Percentiles rank a stretch among this genome's conserved stretches.
Conservation (phyloP, 768 basidiomycete species). For the Auricularia cornea region DNA sequence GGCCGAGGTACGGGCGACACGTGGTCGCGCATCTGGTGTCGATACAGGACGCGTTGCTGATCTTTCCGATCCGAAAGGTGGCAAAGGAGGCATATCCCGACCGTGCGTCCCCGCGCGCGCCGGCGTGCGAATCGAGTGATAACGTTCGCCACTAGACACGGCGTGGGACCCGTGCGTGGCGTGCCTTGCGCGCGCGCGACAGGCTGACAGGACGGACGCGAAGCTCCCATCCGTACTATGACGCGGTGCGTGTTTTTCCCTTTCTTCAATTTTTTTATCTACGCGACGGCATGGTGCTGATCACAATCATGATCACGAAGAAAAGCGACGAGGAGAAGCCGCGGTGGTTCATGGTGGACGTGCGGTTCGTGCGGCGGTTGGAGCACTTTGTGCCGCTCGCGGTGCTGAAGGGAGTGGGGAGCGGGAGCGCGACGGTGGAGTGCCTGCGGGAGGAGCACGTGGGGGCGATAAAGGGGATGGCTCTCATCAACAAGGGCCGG, state of each 20-base stretch:
- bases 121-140: not conserved
- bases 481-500: constrained; percentile 69
- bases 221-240: constrained; percentile 72
- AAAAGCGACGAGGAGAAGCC: constrained; percentile 72
- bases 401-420: constrained; percentile 59
- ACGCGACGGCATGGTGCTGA: not conserved
- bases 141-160: constrained; percentile 48
- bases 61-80: no score
- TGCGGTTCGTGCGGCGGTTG: constrained; percentile 57
- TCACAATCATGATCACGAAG: constrained; percentile 30
- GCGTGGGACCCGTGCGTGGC: constrained; percentile 72
- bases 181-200: constrained; percentile 3
- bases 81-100: constrained; percentile 82
- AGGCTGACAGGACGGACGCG: not conserved
- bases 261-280: not conserved
- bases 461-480: constrained; percentile 67
- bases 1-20: constrained; percentile 50
- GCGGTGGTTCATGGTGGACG: constrained; percentile 90
- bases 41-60: constrained; percentile 42
- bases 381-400: constrained; percentile 69
- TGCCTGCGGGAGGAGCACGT: constrained; percentile 62
- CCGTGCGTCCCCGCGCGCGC: constrained; percentile 39
- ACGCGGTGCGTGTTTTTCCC: constrained; percentile 57
- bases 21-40: not conserved
- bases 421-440: constrained; percentile 45